Evolutionary conservation across 2,329 filamentous ascomycete species (phyloP), one percentile per base, ranked within the genome.

Genomic region (Nigrospora sphaerica): DNA sequence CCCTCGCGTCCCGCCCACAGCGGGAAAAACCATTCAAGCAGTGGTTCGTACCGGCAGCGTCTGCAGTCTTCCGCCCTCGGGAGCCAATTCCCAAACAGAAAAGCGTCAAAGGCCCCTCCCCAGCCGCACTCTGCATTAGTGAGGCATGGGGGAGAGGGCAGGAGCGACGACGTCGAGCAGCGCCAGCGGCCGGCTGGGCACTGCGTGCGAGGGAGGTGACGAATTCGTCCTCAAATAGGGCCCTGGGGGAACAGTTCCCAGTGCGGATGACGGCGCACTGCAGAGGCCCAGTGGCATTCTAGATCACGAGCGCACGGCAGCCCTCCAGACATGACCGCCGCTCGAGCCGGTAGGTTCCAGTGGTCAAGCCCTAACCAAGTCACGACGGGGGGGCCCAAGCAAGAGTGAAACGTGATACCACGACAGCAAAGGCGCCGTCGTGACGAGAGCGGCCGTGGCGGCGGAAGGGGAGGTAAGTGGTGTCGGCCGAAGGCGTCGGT

Each of bases 41-140:
- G 12, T 17, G 31, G 28, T 28, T 14, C 18, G 37, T 14, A 34
- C 36, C 44, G 28, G 23, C 7, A 28, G 23, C 23, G 23, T 34
- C 40, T 42, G 40, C 32, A 42, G 12, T 18, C 32, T 42, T 32
- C 32, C 40, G 32, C 32, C 16, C 40, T 16, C 40, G 40, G 40
- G 40, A 42, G n/a, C 40, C 40, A 42, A 33, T 32, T 34, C 40
- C 32, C 40, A 42, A 42, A 7, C 32, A 42, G 40, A 42, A 32
- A 42, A 42, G 40, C 40, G 40, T 34, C 32, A 42, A 42, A 42
- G 40, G 32, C 42, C 17, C 16, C 31, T 16, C 38, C 34, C 37
- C 32, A 45, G 46, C 46, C 42, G 46, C 46, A 43, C 46, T 47
- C 23, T 48, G 46, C 46, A 48, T 48, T 48, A 48, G 46, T 44